Percentiles rank a stretch among this genome's conserved stretches.
Evolutionary conservation across 208 protist genomes (phyloP).

Genomic region (Spongospora subterranea): DNA sequence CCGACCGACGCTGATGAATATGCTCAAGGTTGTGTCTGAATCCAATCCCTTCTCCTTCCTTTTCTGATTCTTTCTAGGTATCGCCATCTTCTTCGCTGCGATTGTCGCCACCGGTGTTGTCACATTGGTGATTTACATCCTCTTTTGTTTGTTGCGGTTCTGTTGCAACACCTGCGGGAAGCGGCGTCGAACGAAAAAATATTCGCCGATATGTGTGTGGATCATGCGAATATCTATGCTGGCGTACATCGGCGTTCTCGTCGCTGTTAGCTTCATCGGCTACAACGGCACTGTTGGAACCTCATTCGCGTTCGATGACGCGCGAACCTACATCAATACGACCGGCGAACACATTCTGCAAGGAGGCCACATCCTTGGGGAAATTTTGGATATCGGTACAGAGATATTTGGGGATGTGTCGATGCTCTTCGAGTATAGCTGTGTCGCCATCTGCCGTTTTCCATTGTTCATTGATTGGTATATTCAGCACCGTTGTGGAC

Average conservation of each 20-base stretch:
- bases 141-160: slow-evolving; percentile 55
- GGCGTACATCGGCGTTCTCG: slow-evolving; percentile 17
- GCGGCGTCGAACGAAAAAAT: slow-evolving; percentile 1
- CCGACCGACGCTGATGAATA: neutral
- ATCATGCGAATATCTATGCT: slow-evolving; percentile 25
- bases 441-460: neutral
- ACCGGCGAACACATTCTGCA: neutral
- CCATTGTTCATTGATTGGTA: neutral
- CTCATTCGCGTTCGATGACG: slow-evolving; percentile 29
- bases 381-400: neutral
- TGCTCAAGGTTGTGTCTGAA: neutral
- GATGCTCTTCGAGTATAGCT: neutral
- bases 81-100: neutral
- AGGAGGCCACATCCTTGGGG: neutral
- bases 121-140: neutral
- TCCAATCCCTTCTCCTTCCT: neutral
- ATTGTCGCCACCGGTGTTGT: neutral
- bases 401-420: neutral
- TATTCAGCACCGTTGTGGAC: neutral
- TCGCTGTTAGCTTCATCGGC: slow-evolving; percentile 5
- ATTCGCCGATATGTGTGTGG: neutral
- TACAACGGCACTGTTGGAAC: slow-evolving; percentile 57
- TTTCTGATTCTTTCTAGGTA: neutral
- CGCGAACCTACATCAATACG: neutral
- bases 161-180: slow-evolving; percentile 59